These are phyloP conservation scores for Cercis canadensis DNA, from an alignment of 306 rosid species.

Conservation along the genomic window DNA sequence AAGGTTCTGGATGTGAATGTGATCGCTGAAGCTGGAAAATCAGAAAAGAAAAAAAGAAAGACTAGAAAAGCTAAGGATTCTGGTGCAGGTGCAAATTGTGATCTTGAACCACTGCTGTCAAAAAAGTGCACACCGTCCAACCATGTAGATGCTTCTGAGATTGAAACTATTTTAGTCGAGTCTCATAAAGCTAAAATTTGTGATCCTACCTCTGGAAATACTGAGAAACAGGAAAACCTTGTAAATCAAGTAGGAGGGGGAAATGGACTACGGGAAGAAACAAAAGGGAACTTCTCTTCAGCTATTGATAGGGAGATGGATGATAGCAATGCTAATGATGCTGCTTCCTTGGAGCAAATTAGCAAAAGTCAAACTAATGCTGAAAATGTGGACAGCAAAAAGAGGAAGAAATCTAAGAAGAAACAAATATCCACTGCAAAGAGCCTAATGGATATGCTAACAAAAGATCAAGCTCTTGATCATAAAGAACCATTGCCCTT, in stretches of 20 bases:
- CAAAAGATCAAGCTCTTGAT: slow-evolving; percentile 44
- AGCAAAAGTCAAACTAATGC: slow-evolving; percentile 42
- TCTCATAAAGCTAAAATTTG: slow-evolving; percentile 38
- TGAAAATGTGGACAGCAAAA: slow-evolving; percentile 43
- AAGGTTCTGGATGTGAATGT: slow-evolving; percentile 39
- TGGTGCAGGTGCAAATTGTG: slow-evolving; percentile 13
- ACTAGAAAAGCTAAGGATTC: slow-evolving; percentile 46
- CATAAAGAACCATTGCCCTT: slow-evolving; percentile 30
- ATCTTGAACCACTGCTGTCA: too few species aligned
- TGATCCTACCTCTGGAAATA: slow-evolving; percentile 44
- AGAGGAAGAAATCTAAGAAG: slow-evolving; percentile 54
- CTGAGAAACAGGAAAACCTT: slow-evolving; percentile 37
- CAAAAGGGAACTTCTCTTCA: slow-evolving; percentile 29
- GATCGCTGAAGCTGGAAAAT: slow-evolving; percentile 38
- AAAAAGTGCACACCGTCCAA: too few species aligned
- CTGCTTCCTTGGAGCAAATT: slow-evolving; percentile 43
- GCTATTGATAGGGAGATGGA: slow-evolving; percentile 30
- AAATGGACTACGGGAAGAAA: slow-evolving; percentile 36
- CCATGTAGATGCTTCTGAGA: slow-evolving; percentile 39
- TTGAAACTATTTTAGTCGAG: slow-evolving; percentile 35
- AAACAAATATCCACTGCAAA: slow-evolving; percentile 45
- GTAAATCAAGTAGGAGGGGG: slow-evolving; percentile 48
- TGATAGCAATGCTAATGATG: slow-evolving; percentile 26
- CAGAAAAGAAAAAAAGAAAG: slow-evolving; percentile 47
- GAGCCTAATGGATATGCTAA: slow-evolving; percentile 37